Base-by-base conservation (phyloP, 345 rosid genomes). In the Excoecaria agallocha region DNA sequence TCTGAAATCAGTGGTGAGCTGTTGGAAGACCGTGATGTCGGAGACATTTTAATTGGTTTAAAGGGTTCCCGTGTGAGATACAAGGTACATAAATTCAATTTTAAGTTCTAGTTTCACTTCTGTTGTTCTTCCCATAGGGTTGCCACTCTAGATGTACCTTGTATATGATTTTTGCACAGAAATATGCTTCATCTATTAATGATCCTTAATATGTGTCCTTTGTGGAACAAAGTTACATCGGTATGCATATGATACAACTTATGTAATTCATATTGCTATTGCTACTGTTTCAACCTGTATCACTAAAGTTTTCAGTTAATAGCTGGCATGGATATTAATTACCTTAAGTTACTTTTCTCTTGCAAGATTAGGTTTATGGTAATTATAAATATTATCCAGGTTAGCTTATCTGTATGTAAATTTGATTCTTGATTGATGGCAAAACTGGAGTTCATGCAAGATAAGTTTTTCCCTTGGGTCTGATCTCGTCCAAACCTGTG, bases 51-150 rank as follows among this genome's bases (percentile, higher is more conserved):
- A 70, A 80, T 90, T 25, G 86, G 85, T 66, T 70, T 80, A 52
- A 64, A 35, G 50, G 94, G 81, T 74, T 80, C 90, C 51, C 81
- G 82, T 57, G 50, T 84, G 73, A 86, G 91, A 85, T 91, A 84
- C 79, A 83, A 89, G 97, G 98, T 92, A 88, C 46, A 64, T 67
- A 56, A 56, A 46, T 49, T 62, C 70, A 25, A 12, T 16, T 62
- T 15, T 13, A 58, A 20, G 24, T 59, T 16, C 35, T 25, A 0
- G 39, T 25, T 3, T 64, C 52, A 41, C 13, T 20, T 24, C 25
- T 19, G 35, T 4, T 69, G 38, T 52, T 54, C 43, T 55, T 38
- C 19, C n/a, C n/a, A 11, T 41, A 3, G 7, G 3, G n/a, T 15
- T 20, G 12, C 50, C 12, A 12, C 73, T 55, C 63, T 9, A 19